A percentile compares a stretch with the other conserved stretches of the same genome.
Conservation (phyloP, 2,329 filamentous ascomycete species). For the Ambrosiella cleistominuta region DNA sequence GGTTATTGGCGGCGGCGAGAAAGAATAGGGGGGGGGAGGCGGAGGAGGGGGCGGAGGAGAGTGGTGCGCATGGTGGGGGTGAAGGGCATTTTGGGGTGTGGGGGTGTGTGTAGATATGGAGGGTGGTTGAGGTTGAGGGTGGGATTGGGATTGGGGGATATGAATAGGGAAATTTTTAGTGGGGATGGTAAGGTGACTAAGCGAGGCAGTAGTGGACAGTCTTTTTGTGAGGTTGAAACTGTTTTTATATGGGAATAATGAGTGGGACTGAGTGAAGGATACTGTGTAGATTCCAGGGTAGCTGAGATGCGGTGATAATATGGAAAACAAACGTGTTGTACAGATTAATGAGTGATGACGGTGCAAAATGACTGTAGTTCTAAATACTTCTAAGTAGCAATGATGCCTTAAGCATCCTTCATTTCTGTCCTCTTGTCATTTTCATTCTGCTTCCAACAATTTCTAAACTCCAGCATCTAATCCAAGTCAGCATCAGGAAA, state of each 20-base stretch:
- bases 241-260: not conserved
- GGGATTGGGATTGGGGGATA: not conserved
- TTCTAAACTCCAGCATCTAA: slow-evolving; percentile 76
- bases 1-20: not conserved
- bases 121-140: not conserved
- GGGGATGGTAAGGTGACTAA: slow-evolving; percentile 4
- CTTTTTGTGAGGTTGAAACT: not conserved
- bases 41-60: not conserved
- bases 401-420: slow-evolving; percentile 39
- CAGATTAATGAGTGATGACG: not conserved
- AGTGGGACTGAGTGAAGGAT: not conserved
- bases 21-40: not conserved
- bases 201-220: not conserved
- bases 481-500: not conserved
- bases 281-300: not conserved
- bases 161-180: not conserved
- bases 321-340: not conserved
- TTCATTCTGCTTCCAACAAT: slow-evolving; percentile 80
- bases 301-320: no score
- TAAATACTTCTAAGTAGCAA: no score
- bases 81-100: slow-evolving; percentile 2
- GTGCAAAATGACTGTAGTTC: not conserved
- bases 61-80: not conserved
- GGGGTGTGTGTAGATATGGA: not conserved
- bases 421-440: slow-evolving; percentile 69